Conservation (phyloP, 108 stramenopile genomes). For the Fragilaria crotonensis region DNA sequence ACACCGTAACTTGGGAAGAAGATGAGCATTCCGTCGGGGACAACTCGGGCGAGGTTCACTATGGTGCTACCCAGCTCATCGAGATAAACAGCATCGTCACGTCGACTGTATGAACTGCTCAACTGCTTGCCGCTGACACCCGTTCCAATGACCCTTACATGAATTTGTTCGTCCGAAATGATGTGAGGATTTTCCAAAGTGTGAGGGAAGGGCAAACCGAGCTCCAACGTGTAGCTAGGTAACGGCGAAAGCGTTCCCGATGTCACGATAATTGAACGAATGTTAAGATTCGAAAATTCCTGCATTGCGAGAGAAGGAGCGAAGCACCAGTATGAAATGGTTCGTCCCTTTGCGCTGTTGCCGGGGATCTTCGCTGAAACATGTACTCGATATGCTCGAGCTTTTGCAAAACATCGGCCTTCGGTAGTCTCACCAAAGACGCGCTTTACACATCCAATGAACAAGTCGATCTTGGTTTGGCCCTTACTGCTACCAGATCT, state of each 20-base stretch:
- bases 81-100: conserved; percentile 84
- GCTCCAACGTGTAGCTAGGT: conserved; percentile 82
- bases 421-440: conserved; percentile 67
- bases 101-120: conserved; percentile 74
- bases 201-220: conserved; percentile 84
- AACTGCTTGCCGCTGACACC: conserved; percentile 77
- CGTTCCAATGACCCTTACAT: conserved; percentile 74
- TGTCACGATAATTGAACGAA: conserved; percentile 87
- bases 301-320: conserved; percentile 92
- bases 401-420: conserved; percentile 61
- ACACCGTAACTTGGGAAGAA: conserved; percentile 97
- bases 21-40: conserved; percentile 91
- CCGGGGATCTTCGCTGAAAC: conserved; percentile 23
- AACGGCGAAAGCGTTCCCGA: conserved; percentile 96
- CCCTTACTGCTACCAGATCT: conserved; percentile 29
- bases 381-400: conserved; percentile 76
- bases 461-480: conserved; percentile 62
- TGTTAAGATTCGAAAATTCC: conserved; percentile 71
- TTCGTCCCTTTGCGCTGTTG: conserved; percentile 30
- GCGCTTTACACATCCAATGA: conserved; percentile 65
- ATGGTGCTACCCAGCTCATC: conserved; percentile 88
- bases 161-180: conserved; percentile 79
- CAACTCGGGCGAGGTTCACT: conserved; percentile 58
- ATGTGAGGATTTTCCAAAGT: conserved; percentile 92
- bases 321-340: conserved; percentile 96